Percentiles rank a stretch among this genome's conserved stretches.
phyloP scores from a whole-genome alignment of 2,329 filamentous ascomycete species.

The Lachnellula willkommii region DNA sequence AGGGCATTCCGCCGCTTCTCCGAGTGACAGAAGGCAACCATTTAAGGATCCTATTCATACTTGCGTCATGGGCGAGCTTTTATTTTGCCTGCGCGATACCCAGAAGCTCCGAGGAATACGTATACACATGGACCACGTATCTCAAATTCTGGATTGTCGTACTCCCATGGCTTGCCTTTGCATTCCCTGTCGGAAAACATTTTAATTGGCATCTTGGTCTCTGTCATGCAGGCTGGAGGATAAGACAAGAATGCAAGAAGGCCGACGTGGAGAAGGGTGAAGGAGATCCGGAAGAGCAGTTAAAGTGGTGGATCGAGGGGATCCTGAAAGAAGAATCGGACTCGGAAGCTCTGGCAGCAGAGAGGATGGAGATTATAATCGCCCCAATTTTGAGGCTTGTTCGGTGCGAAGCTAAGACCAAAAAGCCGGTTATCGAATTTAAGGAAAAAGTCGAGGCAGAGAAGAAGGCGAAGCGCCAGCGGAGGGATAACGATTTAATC shows the following conservation, averaged over 20 bases:
- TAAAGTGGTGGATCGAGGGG: constrained; percentile 3
- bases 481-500: too few relatives aligned
- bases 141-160: not conserved
- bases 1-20: not conserved
- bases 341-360: not conserved
- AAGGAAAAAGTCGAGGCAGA: too few relatives aligned
- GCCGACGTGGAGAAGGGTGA: not conserved
- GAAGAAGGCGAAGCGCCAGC: too few relatives aligned
- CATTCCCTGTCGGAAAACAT: not conserved
- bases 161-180: not conserved
- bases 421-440: too few relatives aligned
- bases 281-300: not conserved
- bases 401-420: too few relatives aligned
- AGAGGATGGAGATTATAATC: constrained; percentile 11
- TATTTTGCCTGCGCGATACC: not conserved
- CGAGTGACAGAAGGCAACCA: not conserved
- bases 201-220: not conserved
- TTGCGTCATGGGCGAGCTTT: not conserved
- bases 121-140: too few relatives aligned
- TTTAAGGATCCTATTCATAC: not conserved
- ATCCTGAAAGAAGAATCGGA: not conserved
- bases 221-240: not conserved
- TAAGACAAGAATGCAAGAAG: not conserved
- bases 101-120: not conserved
- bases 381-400: not conserved